These are phyloP conservation scores for Solanum hybrid DNA, from an alignment of 305 asterid genomes.

Conservation along the genomic window DNA sequence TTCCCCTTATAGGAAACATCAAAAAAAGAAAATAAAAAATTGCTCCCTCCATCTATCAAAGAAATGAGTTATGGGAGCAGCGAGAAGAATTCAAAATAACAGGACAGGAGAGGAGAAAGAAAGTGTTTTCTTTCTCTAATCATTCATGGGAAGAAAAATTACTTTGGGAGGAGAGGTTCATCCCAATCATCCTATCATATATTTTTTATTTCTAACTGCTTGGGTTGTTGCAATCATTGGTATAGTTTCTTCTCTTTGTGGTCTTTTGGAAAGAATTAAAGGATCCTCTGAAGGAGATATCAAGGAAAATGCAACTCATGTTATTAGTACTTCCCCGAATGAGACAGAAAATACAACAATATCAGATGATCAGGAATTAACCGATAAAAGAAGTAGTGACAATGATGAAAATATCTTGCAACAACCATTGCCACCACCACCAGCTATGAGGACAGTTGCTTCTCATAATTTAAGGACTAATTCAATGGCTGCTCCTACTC, in stretches of 20 bases:
- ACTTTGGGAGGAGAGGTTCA: constrained; percentile 16
- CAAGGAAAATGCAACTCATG: background rate
- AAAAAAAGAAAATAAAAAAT: background rate
- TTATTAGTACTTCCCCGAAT: background rate
- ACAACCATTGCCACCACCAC: constrained; percentile 31
- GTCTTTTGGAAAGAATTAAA: constrained; percentile 13
- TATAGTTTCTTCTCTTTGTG: constrained; percentile 29
- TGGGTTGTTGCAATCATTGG: constrained; percentile 20
- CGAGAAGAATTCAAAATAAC: background rate
- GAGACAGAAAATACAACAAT: background rate
- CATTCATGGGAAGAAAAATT: constrained; percentile 35
- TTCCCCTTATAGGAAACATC: constrained; percentile 1
- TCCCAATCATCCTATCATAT: constrained; percentile 16
- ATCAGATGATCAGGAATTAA: background rate
- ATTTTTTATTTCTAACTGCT: constrained; percentile 15
- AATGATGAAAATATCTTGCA: background rate
- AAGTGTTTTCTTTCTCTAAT: background rate
- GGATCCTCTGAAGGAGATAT: background rate
- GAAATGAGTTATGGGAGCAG: background rate
- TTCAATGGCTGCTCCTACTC: constrained; percentile 7
- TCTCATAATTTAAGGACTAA: constrained; percentile 18
- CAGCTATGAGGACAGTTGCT: constrained; percentile 11
- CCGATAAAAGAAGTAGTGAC: background rate
- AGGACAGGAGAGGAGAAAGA: background rate
- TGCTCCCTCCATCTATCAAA: background rate